Evolutionary conservation across 352 stramenopile species (phyloP).

Genomic region (Phytophthora cactorum): DNA sequence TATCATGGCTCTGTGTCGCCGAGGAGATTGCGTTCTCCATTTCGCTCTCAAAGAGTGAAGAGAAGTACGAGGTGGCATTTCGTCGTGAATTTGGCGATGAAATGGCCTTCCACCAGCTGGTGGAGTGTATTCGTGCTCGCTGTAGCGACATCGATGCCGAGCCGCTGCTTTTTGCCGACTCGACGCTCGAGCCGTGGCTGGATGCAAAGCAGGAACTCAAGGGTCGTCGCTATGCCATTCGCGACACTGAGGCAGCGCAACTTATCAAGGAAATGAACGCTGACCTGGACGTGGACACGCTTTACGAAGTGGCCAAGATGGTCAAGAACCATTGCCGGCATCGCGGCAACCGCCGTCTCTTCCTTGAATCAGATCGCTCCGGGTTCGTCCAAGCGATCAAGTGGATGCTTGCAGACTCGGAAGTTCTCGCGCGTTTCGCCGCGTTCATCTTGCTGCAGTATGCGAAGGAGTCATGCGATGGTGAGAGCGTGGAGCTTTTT

Average conservation of each 20-base stretch:
- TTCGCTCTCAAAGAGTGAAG: conserved; percentile 43
- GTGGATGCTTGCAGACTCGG: conserved; percentile 69
- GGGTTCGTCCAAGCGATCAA: conserved; percentile 58
- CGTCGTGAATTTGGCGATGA: conserved; percentile 56
- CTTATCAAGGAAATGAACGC: conserved; percentile 72
- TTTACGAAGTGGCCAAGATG: conserved; percentile 67
- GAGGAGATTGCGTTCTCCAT: conserved; percentile 72
- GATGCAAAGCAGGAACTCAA: conserved; percentile 58
- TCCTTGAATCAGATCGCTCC: conserved; percentile 49
- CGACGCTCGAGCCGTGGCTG: conserved; percentile 60
- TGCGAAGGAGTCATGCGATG: conserved; percentile 46
- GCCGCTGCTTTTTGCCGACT: conserved; percentile 55
- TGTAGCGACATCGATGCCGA: conserved; percentile 70
- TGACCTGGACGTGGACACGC: conserved; percentile 58
- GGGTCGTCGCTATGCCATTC: conserved; percentile 63
- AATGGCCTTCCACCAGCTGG: conserved; percentile 57
- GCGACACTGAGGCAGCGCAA: conserved; percentile 45
- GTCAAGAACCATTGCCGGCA: conserved; percentile 79
- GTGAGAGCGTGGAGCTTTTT: conserved; percentile 48
- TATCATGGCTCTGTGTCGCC: conserved; percentile 65
- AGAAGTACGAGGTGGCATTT: conserved; percentile 70
- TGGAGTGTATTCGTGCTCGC: conserved; percentile 55
- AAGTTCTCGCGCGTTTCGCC: conserved; percentile 64
- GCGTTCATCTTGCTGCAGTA: conserved; percentile 75
- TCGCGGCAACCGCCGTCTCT: conserved; percentile 72